Base-by-base conservation (phyloP, 2,329 filamentous ascomycete genomes). In the Neofusicoccum ribis region DNA sequence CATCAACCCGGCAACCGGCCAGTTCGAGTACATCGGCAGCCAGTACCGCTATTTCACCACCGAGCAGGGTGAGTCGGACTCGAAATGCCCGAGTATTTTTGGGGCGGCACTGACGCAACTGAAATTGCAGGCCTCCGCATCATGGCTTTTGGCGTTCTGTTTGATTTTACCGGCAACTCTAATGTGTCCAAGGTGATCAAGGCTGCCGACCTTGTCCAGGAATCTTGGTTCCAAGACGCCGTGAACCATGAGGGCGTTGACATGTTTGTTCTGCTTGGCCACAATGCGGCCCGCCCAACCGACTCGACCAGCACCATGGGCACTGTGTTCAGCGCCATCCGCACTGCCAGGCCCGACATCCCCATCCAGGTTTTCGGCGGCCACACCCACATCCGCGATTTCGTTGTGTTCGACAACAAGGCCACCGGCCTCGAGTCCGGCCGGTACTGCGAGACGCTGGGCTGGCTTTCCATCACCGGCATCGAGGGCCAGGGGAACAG, bases 311-410 rank as follows among this genome's bases (percentile, higher is more conserved):
- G 76, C 59, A 80, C 79, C 5, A 79, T 83, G 67, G 73, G 77
- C 2, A 79, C 78, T 0, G 84, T 90, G 14, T 84, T 85, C 69
- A 79, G 84, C 49, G 83, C 85, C 36, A 89, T 91, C 68, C 84
- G 88, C 15, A 79, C 80, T 11, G 76, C 82, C 17, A 83, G 84
- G 61, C 84, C 86, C 1, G 77, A 83, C 14, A 85, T 83, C 1
- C 88, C 88, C 0, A 84, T 90, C 52, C 87, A 89, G 72, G 82
- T 86, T 62, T 88, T 91, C 68, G 88, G 87, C 20, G 88, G 87
- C 9, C 88, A 89, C 74, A 84, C 80, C 43, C 88, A 89, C 71
- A 84, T 88, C 66, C 85, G 88, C 15, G 88, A 91, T 72, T 88
- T 89, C 72, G 82, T 81, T 17, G 84, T 89, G 2, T 88, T 86